Percentiles rank a stretch among this genome's conserved stretches.
These are phyloP conservation scores for Geosmithia flava DNA, from an alignment of 2,329 filamentous ascomycete species.

Conservation along the genomic window DNA sequence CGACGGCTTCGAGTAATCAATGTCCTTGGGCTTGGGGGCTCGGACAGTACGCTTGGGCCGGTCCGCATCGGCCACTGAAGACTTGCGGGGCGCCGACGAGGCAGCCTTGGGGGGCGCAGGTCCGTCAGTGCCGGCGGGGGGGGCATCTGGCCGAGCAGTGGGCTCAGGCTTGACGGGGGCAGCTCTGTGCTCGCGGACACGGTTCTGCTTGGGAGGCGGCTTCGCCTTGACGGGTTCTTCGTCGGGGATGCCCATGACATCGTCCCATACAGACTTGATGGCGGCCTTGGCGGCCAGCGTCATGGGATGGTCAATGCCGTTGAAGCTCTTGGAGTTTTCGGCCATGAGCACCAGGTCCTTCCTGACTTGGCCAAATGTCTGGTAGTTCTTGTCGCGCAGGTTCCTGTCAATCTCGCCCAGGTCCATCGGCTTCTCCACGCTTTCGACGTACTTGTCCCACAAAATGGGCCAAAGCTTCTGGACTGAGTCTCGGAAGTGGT, in stretches of 20 bases:
- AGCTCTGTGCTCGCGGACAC: conserved; percentile 20
- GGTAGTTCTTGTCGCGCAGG: conserved; percentile 59
- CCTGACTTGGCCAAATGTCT: conserved; percentile 58
- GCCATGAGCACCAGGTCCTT: conserved; percentile 68
- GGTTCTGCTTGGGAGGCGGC: conserved; percentile 27
- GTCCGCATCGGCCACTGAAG: conserved; percentile 60
- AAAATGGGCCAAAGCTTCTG: conserved; percentile 62
- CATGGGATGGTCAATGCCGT: conserved; percentile 65
- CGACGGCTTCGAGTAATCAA: conserved; percentile 71
- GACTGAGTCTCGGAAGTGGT: conserved; percentile 67
- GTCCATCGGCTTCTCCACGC: conserved; percentile 70
- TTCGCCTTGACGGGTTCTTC: conserved; percentile 47
- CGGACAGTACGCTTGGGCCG: conserved; percentile 91
- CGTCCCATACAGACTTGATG: conserved; percentile 40
- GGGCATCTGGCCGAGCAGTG: conserved; percentile 8
- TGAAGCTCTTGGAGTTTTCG: conserved; percentile 70
- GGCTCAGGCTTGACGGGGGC: conserved; percentile 8
- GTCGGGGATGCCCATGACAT: conserved; percentile 29
- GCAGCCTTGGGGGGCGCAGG: conserved; percentile 7
- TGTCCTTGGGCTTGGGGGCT: conserved; percentile 77
- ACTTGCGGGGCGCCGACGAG: conserved; percentile 54
- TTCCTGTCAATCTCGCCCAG: conserved; percentile 71
- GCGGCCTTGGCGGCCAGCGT: conserved; percentile 43
- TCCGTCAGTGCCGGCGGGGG: conserved; percentile 8
- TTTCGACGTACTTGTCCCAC: conserved; percentile 59